These are phyloP conservation scores for Quillaja saponaria DNA, from an alignment of 306 rosid species.

Conservation along the genomic window DNA sequence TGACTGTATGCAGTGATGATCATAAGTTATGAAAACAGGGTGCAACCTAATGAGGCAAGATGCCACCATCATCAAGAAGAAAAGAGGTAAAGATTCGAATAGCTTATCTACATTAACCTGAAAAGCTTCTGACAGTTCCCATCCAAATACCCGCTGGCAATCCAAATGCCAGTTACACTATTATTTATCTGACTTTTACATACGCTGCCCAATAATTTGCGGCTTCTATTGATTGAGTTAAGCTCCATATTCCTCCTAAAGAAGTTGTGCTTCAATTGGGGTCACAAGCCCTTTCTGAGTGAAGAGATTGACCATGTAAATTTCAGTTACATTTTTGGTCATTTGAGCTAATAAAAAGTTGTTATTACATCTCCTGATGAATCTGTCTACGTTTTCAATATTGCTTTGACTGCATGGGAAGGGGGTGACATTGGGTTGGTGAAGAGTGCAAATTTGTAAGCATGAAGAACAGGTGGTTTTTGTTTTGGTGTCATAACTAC, in stretches of 20 bases:
- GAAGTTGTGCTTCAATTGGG: constrained; percentile 24
- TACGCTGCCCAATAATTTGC: constrained; percentile 28
- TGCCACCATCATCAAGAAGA: constrained; percentile 34
- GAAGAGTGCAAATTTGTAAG: background rate
- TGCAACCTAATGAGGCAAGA: constrained; percentile 33
- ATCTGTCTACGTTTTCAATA: constrained; percentile 16
- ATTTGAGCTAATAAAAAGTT: constrained; percentile 33
- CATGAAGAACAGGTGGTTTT: background rate
- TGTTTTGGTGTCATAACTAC: background rate
- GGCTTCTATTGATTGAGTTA: constrained; percentile 30
- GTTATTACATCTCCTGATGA: constrained; percentile 14
- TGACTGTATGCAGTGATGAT: constrained; percentile 31
- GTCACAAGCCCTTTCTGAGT: constrained; percentile 25
- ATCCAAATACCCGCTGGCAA: constrained; percentile 40
- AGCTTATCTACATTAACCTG: constrained; percentile 31
- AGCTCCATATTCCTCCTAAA: constrained; percentile 25
- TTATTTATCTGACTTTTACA: constrained; percentile 26
- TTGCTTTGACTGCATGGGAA: background rate
- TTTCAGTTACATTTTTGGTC: constrained; percentile 22
- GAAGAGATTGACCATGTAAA: constrained; percentile 35
- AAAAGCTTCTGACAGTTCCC: constrained; percentile 22
- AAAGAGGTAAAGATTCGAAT: constrained; percentile 35
- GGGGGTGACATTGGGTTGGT: background rate
- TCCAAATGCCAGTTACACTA: constrained; percentile 30
- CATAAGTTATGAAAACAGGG: constrained; percentile 32